phyloP scores from a whole-genome alignment of 2,329 filamentous ascomycete species.

The Metarhizium anisopliae region DNA sequence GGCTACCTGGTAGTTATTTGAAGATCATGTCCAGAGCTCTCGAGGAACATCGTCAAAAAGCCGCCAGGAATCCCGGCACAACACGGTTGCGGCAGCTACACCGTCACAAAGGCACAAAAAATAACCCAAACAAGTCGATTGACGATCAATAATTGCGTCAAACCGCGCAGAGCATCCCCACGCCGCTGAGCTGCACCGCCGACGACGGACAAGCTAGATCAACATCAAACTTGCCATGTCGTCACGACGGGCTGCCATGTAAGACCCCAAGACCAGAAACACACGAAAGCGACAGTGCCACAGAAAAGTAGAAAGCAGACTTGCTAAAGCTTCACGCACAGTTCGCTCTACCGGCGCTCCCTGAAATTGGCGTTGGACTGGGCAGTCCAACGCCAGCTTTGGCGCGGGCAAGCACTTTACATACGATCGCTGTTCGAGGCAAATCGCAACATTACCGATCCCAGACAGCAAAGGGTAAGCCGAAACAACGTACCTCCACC shows the following conservation, averaged over 20 bases:
- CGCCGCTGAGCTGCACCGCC: background rate
- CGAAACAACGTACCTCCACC: background rate
- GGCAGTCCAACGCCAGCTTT: constrained; percentile 85
- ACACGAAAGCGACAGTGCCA: background rate
- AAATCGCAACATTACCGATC: constrained; percentile 76
- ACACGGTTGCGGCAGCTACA: too few relatives aligned
- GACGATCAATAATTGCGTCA: background rate
- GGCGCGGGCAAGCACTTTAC: constrained; percentile 93
- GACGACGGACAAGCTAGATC: background rate
- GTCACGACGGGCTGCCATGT: constrained; percentile 41
- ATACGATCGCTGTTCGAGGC: constrained; percentile 93
- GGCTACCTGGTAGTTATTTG: background rate
- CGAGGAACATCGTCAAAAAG: background rate
- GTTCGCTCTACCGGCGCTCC: constrained; percentile 80
- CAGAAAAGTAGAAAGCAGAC: background rate
- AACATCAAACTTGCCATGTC: constrained; percentile 15
- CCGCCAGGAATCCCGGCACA: too few relatives aligned
- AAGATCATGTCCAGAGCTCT: too few relatives aligned
- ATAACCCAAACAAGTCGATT: too few relatives aligned
- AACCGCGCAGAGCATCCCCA: background rate
- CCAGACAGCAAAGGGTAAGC: constrained; percentile 74
- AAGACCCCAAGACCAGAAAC: constrained; percentile 17
- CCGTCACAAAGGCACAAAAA: too few relatives aligned
- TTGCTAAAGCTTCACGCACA: constrained; percentile 17
- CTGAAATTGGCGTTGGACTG: constrained; percentile 92